Evolutionary conservation across 306 rosid species (phyloP).

Genomic region (Begonia fuchsioides): DNA sequence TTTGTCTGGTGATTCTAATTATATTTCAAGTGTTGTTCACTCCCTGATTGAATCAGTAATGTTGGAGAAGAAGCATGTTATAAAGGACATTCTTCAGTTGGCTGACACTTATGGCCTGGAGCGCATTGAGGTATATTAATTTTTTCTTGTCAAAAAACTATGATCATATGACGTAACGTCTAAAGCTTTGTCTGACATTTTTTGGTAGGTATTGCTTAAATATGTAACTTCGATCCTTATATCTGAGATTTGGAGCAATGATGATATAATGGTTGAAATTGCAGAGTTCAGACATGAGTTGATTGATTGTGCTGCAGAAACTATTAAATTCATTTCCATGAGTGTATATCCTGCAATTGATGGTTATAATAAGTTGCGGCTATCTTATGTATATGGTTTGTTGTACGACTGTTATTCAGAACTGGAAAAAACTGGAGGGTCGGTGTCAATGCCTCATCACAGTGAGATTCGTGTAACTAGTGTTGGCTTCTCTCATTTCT

Average conservation of each 20-base stretch:
- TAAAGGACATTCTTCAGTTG: conserved; percentile 59
- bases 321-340: conserved; percentile 51
- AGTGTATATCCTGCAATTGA: conserved; percentile 64
- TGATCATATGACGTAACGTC: background rate
- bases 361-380: conserved; percentile 80
- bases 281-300: conserved; percentile 45
- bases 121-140: conserved; percentile 49
- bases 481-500: conserved; percentile 45
- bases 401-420: conserved; percentile 69
- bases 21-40: conserved; percentile 48
- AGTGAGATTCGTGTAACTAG: conserved; percentile 31
- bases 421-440: conserved; percentile 41
- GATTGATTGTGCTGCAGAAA: conserved; percentile 38
- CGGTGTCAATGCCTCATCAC: conserved; percentile 26
- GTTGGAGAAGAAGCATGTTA: conserved; percentile 58
- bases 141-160: conserved; percentile 5
- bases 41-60: conserved; percentile 70
- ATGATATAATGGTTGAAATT: conserved; percentile 65
- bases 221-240: conserved; percentile 59
- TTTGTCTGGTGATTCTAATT: conserved; percentile 62
- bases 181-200: background rate
- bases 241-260: conserved; percentile 81
- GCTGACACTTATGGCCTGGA: conserved; percentile 68
- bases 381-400: conserved; percentile 55
- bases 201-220: conserved; percentile 59